Evolutionary conservation across 805 yeast genomes (phyloP).

Genomic region (Schwanniomyces vanrijiae): DNA sequence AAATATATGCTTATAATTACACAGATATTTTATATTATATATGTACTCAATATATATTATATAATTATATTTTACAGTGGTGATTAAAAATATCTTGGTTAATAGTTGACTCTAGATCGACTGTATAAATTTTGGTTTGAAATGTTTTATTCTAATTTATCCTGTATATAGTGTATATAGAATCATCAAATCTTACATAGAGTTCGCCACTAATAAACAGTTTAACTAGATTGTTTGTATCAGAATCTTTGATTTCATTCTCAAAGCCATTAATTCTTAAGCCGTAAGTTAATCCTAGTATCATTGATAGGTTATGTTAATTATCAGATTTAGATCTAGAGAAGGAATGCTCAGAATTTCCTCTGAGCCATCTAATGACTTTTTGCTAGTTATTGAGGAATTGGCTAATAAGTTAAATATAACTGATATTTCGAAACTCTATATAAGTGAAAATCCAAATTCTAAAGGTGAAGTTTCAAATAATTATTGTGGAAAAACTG

Average conservation of each 20-base stretch:
- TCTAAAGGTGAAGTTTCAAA: constrained; percentile 41
- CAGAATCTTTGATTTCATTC: neutral
- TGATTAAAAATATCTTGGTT: too few species aligned
- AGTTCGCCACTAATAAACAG: neutral
- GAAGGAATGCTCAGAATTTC: constrained; percentile 78
- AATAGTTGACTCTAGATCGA: too few species aligned
- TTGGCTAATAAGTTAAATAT: constrained; percentile 26
- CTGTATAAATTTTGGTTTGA: too few species aligned
- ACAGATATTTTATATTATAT: neutral
- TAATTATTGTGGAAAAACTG: constrained; percentile 33
- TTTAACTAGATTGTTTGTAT: too few species aligned
- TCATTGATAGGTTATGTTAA: constrained; percentile 13
- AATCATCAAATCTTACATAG: neutral
- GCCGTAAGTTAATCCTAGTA: neutral
- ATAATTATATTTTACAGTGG: too few species aligned
- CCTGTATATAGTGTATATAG: neutral
- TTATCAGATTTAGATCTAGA: constrained; percentile 75
- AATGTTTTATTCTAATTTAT: too few species aligned
- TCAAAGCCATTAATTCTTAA: neutral
- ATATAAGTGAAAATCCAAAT: constrained; percentile 47
- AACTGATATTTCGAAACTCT: constrained; percentile 22
- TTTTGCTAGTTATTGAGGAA: constrained; percentile 44
- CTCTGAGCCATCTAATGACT: constrained; percentile 45
- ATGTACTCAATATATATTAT: neutral
- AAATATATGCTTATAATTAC: neutral